phyloP scores from a whole-genome alignment of 352 stramenopile genomes.

The Pythium vanterpoolii region DNA sequence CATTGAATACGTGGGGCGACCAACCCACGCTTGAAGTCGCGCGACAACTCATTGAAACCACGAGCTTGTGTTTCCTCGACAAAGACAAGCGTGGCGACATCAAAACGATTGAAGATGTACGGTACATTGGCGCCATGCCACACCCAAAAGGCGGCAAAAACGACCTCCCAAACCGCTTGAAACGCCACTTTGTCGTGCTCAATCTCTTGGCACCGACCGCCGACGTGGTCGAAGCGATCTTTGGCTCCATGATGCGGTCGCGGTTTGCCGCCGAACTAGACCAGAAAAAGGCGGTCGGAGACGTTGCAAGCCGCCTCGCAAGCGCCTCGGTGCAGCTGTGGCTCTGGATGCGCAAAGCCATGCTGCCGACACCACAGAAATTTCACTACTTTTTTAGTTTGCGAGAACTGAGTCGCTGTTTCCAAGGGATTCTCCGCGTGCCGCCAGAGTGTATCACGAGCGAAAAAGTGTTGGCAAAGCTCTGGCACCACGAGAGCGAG shows the following conservation, averaged over 20 bases:
- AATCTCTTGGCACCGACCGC: slow-evolving; percentile 73
- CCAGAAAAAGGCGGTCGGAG: slow-evolving; percentile 35
- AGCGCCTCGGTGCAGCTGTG: slow-evolving; percentile 59
- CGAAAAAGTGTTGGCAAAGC: slow-evolving; percentile 49
- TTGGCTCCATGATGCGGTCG: slow-evolving; percentile 73
- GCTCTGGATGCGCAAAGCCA: slow-evolving; percentile 57
- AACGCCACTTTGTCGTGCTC: slow-evolving; percentile 88
- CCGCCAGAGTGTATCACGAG: slow-evolving; percentile 43
- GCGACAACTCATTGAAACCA: slow-evolving; percentile 68
- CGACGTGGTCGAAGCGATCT: slow-evolving; percentile 87
- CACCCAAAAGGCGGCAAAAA: slow-evolving; percentile 65
- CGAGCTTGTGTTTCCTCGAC: slow-evolving; percentile 72
- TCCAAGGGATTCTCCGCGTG: slow-evolving; percentile 74
- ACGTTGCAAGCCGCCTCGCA: slow-evolving; percentile 45
- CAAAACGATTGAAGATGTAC: slow-evolving; percentile 68
- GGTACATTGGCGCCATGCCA: slow-evolving; percentile 62
- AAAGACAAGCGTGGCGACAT: slow-evolving; percentile 83
- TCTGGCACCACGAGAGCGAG: slow-evolving; percentile 87
- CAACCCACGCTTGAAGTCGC: slow-evolving; percentile 74
- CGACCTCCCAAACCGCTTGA: slow-evolving; percentile 87
- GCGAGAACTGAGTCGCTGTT: slow-evolving; percentile 66
- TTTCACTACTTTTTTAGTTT: slow-evolving; percentile 86
- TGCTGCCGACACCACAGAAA: slow-evolving; percentile 75
- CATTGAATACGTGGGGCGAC: slow-evolving; percentile 69
- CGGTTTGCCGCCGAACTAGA: slow-evolving; percentile 34